A percentile compares a stretch with the other conserved stretches of the same genome.
phyloP scores from a whole-genome alignment of 139 green algal genomes.

The Mesotaenium endlicherianum region DNA sequence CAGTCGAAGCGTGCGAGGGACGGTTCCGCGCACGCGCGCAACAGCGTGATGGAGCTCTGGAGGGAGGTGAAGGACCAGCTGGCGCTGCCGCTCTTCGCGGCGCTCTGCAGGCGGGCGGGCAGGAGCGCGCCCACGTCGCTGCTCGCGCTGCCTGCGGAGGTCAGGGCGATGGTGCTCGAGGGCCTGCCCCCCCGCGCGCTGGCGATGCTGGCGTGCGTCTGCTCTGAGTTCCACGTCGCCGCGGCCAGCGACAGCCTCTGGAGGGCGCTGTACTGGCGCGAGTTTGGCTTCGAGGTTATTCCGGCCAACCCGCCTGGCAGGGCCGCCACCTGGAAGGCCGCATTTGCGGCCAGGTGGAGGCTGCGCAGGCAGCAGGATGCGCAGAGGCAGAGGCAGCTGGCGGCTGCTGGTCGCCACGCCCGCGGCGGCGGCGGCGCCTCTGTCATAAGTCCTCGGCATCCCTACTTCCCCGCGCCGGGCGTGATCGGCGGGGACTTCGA shows the following conservation, averaged over 20 bases:
- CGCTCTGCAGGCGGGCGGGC: background rate
- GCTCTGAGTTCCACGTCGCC: background rate
- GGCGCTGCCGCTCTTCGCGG: conserved; percentile 2
- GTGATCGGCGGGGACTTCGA: conserved; percentile 24
- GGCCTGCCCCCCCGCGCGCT: background rate
- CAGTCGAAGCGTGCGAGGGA: background rate
- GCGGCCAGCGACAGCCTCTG: background rate
- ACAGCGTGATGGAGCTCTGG: background rate
- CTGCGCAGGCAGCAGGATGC: background rate
- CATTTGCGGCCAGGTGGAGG: background rate
- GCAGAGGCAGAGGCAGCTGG: background rate
- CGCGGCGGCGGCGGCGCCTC: no score
- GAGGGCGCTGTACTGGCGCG: background rate
- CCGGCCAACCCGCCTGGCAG: background rate
- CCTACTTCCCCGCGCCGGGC: background rate
- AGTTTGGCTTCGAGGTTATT: conserved; percentile 8
- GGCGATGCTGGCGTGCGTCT: background rate
- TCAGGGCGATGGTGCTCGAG: background rate
- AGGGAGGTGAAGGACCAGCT: conserved; percentile 17
- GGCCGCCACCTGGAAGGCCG: background rate
- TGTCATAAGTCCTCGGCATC: background rate
- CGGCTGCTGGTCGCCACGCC: background rate
- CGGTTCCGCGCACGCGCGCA: background rate
- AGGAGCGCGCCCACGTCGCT: background rate
- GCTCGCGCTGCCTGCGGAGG: conserved; percentile 1